Evolutionary conservation across 1,284 basidiomycete genomes (phyloP).

Genomic region (Fistulinella staudtii): DNA sequence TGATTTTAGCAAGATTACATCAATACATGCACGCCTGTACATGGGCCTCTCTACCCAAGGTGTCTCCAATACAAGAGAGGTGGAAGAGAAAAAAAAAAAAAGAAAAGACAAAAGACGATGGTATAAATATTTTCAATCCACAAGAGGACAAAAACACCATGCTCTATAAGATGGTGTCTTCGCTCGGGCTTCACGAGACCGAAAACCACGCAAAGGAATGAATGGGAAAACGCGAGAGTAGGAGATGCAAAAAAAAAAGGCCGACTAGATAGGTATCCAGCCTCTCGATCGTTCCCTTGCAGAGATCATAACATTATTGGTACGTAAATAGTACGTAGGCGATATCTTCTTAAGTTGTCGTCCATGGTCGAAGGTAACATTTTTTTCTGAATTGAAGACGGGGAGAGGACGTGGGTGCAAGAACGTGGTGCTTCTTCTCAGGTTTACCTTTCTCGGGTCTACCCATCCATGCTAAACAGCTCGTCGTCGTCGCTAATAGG

Average conservation of each 20-base stretch:
- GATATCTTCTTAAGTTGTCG: conserved; percentile 3
- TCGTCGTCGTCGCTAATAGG: conserved; percentile 62
- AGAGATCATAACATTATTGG: conserved; percentile 24
- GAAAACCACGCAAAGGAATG: conserved; percentile 8
- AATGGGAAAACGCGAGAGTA: conserved; percentile 6
- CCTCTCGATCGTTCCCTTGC: conserved; percentile 24
- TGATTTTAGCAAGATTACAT: conserved; percentile 19
- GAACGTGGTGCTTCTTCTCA: too few species aligned
- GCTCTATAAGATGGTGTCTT: neutral
- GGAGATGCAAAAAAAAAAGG: conserved; percentile 6
- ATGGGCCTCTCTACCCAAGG: conserved; percentile 11
- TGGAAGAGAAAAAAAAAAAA: neutral
- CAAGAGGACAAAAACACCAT: conserved; percentile 5
- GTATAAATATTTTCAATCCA: conserved; percentile 25
- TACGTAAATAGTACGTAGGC: conserved; percentile 22
- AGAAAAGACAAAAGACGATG: conserved; percentile 5
- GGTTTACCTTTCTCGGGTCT: conserved; percentile 1
- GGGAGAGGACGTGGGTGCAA: too few species aligned
- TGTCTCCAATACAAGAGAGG: conserved; percentile 11
- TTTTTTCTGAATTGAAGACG: too few species aligned
- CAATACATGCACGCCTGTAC: conserved; percentile 22
- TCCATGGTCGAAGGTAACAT: conserved; percentile 12
- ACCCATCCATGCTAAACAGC: conserved; percentile 64
- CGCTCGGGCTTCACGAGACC: conserved; percentile 1
- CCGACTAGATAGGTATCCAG: conserved; percentile 30